Base-by-base conservation (phyloP, 805 yeast species). In the Ogataea ramenticola region DNA sequence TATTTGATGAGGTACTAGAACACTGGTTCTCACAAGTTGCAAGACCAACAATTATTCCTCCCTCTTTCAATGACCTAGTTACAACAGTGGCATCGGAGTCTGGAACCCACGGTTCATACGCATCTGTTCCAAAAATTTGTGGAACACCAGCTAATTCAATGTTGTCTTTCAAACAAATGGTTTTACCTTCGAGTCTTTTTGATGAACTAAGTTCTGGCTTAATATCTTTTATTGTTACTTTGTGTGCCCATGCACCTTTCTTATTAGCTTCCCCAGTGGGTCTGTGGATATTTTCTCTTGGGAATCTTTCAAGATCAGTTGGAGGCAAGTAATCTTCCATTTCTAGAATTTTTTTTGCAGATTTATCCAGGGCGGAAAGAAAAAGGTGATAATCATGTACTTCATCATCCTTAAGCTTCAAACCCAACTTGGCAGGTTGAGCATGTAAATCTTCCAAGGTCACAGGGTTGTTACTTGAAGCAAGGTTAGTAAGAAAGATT, bases 21-120 rank as follows among this genome's bases (percentile, higher is more conserved):
- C 68, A 65, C 32, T 61, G 56, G 41, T 65, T 63, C 44, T 65
- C 70, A 50, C 70, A 65, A 11, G 63, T 63, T 4, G 67, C 60
- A 17, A 57, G 56, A 17, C 70, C 69, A 29, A 55, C 50, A 35
- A 65, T 52, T 9, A 44, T 54, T 4, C 61, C 70, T 36, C 70
- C 70, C 14, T 65, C 65, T 39, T 60, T 56, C 26, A 66, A 47
- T 11, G 57, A 51, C 34, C 70, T 54, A 21, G 64, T 60, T 9
- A 66, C 64, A 22, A 64, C 60, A 1, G 67, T 62, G 9, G 70
- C 70, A 50, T 65, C 70, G 11, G 58, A 52, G 6, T 52, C 54
- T 5, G 70, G 70, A 29, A 51, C 46, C 57, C 61, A 66, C 7
- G 60, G 61, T 30, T 51, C 51, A 41, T 55, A 51, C n/a, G 56